Percentiles rank a stretch among this genome's conserved stretches.
phyloP scores from a whole-genome alignment of 345 rosid species.

The Brassica rapa region DNA sequence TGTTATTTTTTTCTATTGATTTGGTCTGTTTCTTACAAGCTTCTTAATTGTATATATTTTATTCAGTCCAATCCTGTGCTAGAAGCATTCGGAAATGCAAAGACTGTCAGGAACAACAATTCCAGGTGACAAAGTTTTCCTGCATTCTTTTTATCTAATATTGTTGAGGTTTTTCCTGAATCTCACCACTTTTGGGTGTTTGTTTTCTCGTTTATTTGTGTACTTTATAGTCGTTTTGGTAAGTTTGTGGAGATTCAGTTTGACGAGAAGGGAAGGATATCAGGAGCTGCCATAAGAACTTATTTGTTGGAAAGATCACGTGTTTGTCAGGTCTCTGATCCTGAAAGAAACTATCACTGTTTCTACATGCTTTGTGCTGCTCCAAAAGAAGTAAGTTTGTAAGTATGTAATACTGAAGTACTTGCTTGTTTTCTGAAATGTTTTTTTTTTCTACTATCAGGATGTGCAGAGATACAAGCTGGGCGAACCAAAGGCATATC shows the following conservation, averaged over 20 bases:
- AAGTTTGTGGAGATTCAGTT: conserved; percentile 99
- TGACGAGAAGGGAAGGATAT: conserved; percentile 83
- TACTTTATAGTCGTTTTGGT: conserved; percentile 85
- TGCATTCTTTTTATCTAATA: background rate
- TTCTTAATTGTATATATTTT: conserved; percentile 27
- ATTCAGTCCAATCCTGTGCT: conserved; percentile 97
- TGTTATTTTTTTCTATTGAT: background rate
- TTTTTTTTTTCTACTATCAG: conserved; percentile 44
- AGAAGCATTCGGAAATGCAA: conserved; percentile 99
- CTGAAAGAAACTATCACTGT: conserved; percentile 99
- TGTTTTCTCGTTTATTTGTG: conserved; percentile 23
- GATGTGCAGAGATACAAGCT: conserved; percentile 74
- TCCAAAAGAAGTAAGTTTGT: conserved; percentile 74
- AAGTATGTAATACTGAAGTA: conserved; percentile 1
- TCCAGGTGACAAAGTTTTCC: conserved; percentile 60
- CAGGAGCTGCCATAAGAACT: conserved; percentile 99
- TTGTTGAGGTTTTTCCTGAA: background rate
- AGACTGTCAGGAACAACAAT: conserved; percentile 98
- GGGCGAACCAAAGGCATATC: conserved; percentile 77
- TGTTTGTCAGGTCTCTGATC: conserved; percentile 98
- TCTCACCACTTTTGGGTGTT: background rate
- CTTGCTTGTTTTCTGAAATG: conserved; percentile 7
- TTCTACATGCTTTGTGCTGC: conserved; percentile 99
- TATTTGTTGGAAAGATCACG: conserved; percentile 98
- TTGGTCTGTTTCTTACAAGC: conserved; percentile 18